Evolutionary conservation across 2,329 filamentous ascomycete species (phyloP).

Genomic region (Pseudogymnoascus sp.): DNA sequence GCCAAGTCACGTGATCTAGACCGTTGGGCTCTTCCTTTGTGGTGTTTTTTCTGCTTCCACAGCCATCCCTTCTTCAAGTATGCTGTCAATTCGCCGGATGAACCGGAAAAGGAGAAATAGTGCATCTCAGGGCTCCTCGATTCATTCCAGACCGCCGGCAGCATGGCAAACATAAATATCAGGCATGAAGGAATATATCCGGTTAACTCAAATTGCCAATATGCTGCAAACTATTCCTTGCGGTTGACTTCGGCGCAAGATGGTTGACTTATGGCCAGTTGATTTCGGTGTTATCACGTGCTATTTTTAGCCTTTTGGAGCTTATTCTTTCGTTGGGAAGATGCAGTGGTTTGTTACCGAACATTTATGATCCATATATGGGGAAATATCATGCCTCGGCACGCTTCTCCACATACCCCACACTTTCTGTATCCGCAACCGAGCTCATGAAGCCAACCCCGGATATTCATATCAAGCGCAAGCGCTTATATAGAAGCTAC

Average conservation of each 20-base stretch:
- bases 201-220: constrained; percentile 2
- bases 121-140: not conserved
- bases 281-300: not conserved
- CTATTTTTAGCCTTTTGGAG: not conserved
- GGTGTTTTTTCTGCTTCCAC: not conserved
- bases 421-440: constrained; percentile 10
- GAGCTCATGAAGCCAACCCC: constrained; percentile 7
- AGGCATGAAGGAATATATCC: not conserved
- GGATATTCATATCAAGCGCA: not conserved
- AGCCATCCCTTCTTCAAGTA: not conserved
- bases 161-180: not conserved
- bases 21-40: not conserved
- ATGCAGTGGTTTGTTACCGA: not conserved
- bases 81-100: not conserved
- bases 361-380: constrained; percentile 17
- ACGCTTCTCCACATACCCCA: constrained; percentile 8
- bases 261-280: not conserved
- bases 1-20: not conserved
- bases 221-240: not conserved
- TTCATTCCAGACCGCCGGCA: not conserved
- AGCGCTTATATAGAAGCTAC: not conserved
- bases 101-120: not conserved
- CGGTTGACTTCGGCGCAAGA: not conserved
- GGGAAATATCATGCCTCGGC: constrained; percentile 20
- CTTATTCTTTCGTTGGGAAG: not conserved